Evolutionary conservation across 1,139 yeast species (phyloP), one percentile per base, ranked within the genome.

Genomic region (Candida glucosophila): DNA sequence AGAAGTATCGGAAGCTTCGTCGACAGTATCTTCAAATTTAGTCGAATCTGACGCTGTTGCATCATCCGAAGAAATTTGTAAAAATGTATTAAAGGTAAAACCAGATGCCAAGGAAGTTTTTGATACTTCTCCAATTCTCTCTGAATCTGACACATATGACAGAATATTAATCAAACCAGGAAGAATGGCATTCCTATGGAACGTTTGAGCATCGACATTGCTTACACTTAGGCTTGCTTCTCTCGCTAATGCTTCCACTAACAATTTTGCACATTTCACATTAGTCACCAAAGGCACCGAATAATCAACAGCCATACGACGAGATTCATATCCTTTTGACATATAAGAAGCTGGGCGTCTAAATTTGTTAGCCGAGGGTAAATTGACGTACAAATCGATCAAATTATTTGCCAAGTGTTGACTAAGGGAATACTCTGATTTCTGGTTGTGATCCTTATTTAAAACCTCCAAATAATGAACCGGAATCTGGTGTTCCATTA

Each of bases 301-400:
- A 54, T 83, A 92, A 58, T 92, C 99, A 40, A 92, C 97, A 41
- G 99, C 98, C 97, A 92, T 82, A 69, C 99, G 92, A 71, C 99
- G 93, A 29, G 97, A 83, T 59, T 77, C 79, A 70, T 92, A 92
- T 55, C 98, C 99, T 66, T 83, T 86, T 19, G 95, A 83, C 73
- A 90, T 86, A 61, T 90, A 92, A 34, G 90, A 82, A 29, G 98
- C 96, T 34, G 99, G 98, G 62, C 99, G 86, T 57, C 98, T 82
- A 77, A 85, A 90, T 54, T 96, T 73, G 69, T 92, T 92, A 31
- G 95, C 69, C 37, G 97, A 88, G 39, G 98, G 98, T 63, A 92
- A 68, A 63, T 92, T 92, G 61, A 92, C 78, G 70, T 92, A 92
- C 52, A 92, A 65, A 52, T 92, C 98, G 54, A 92, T 92, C 71